Percentiles rank a stretch among this genome's conserved stretches.
These are phyloP conservation scores for Colletotrichum camelliae DNA, from an alignment of 2,329 filamentous ascomycete genomes.

Conservation along the genomic window DNA sequence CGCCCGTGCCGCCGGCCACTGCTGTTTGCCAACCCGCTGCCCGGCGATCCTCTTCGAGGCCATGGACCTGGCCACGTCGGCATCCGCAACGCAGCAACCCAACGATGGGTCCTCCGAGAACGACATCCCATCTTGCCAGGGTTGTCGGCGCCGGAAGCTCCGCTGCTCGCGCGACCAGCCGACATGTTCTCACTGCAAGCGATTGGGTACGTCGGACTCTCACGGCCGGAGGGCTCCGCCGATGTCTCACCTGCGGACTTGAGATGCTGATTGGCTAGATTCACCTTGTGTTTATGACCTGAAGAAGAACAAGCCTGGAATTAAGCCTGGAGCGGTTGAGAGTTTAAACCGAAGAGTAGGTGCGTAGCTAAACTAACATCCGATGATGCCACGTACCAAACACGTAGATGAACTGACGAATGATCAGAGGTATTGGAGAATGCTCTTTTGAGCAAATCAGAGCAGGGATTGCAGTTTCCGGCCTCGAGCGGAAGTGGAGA, in stretches of 20 bases:
- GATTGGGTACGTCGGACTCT: constrained; percentile 26
- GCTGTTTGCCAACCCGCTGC: background rate
- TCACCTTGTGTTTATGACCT: constrained; percentile 28
- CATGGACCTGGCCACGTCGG: constrained; percentile 8
- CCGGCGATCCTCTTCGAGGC: background rate
- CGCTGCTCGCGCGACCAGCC: constrained; percentile 38
- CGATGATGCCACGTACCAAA: background rate
- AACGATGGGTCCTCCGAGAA: constrained; percentile 11
- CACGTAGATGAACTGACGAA: background rate
- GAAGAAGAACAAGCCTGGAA: constrained; percentile 28
- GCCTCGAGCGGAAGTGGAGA: background rate
- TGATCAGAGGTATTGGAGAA: constrained; percentile 19
- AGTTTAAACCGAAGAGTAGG: constrained; percentile 26
- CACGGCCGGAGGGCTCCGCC: background rate
- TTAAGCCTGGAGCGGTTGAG: constrained; percentile 28
- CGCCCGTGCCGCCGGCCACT: background rate
- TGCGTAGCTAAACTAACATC: background rate
- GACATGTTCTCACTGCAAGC: constrained; percentile 34
- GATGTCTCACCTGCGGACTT: background rate
- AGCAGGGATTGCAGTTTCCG: background rate
- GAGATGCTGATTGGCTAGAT: constrained; percentile 17
- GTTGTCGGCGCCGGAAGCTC: constrained; percentile 37
- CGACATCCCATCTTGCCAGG: constrained; percentile 34
- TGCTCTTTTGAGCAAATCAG: constrained; percentile 11
- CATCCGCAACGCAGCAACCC: background rate